Conservation (phyloP, 192 early-diverging fungal genomes). For the Coemansia sp. region DNA sequence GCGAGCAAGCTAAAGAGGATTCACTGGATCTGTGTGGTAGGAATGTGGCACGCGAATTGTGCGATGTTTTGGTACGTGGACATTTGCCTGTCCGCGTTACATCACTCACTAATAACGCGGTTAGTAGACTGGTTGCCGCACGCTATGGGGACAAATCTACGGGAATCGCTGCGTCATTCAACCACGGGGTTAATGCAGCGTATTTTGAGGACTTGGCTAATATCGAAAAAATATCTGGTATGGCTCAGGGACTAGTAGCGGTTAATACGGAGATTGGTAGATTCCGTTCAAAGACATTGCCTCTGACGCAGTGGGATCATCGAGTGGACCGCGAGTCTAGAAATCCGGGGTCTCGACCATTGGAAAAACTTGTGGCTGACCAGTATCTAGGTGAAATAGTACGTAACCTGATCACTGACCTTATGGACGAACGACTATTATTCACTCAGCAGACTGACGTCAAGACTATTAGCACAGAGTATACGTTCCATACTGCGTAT, state of each 20-base stretch:
- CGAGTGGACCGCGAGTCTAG: constrained; percentile 79
- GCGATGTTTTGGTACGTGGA: constrained; percentile 70
- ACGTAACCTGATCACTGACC: constrained; percentile 79
- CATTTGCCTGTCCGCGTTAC: constrained; percentile 77
- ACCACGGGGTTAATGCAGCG: constrained; percentile 92
- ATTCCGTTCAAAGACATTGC: constrained; percentile 70
- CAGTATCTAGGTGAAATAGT: constrained; percentile 91
- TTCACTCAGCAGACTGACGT: constrained; percentile 62
- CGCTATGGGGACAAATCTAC: constrained; percentile 77
- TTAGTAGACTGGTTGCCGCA: constrained; percentile 85
- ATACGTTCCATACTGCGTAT: constrained; percentile 75
- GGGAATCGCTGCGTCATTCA: constrained; percentile 81
- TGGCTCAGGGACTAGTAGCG: constrained; percentile 63
- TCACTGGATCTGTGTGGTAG: constrained; percentile 66
- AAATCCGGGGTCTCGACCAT: constrained; percentile 74
- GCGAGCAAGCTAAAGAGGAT: constrained; percentile 50
- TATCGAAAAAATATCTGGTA: constrained; percentile 60
- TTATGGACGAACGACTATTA: constrained; percentile 78
- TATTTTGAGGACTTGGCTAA: constrained; percentile 82
- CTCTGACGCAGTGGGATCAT: constrained; percentile 81
- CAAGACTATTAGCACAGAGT: constrained; percentile 61
- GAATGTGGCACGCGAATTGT: constrained; percentile 76
- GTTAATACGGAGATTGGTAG: constrained; percentile 96
- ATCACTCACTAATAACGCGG: constrained; percentile 94
- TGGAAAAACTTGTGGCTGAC: constrained; percentile 92